Evolutionary conservation across 2,329 filamentous ascomycete species (phyloP).

Genomic region (Diaporthe vaccinii): DNA sequence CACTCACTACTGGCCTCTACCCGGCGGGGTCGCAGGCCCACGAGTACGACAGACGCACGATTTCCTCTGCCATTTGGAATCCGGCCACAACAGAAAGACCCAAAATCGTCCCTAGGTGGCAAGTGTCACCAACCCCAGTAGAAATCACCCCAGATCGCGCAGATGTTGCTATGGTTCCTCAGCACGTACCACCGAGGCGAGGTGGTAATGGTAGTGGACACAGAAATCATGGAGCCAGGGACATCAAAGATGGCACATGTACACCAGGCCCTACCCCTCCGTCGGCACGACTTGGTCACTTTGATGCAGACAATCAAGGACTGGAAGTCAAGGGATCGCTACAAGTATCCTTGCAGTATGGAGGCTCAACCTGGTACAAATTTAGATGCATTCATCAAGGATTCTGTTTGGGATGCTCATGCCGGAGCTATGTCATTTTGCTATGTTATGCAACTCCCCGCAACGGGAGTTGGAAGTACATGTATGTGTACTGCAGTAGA

Average conservation of each 20-base stretch:
- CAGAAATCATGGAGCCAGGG: not conserved
- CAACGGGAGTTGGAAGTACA: not conserved
- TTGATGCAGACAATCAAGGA: no score
- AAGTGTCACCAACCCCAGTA: not conserved
- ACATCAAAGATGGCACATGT: not conserved
- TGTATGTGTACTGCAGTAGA: not conserved
- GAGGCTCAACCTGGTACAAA: not conserved
- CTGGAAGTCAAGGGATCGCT: not conserved
- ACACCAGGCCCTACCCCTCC: not conserved
- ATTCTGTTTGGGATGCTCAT: not conserved
- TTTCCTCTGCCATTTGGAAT: not conserved
- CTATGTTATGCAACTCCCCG: not conserved
- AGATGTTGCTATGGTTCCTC: no score
- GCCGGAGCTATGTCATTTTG: not conserved
- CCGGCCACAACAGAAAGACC: not conserved
- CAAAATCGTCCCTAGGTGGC: not conserved
- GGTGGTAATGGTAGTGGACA: not conserved
- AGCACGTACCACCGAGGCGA: not conserved
- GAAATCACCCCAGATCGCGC: no score
- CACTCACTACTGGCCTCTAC: not conserved
- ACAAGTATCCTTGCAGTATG: not conserved
- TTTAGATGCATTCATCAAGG: not conserved
- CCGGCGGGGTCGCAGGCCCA: not conserved
- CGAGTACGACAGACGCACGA: not conserved
- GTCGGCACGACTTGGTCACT: not conserved